Base-by-base conservation (phyloP, 345 rosid species). In the Ailanthus altissimus region DNA sequence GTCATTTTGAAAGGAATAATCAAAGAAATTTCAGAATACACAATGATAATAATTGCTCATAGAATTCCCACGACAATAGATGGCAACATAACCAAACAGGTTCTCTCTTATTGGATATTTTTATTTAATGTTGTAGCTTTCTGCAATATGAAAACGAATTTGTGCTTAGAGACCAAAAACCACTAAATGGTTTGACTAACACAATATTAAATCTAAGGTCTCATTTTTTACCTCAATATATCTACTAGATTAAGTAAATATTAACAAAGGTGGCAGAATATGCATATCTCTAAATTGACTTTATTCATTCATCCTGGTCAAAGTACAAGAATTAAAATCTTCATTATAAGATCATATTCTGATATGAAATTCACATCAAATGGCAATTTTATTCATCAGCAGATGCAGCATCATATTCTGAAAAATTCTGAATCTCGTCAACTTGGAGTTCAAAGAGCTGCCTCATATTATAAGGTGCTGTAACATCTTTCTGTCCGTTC, bases 81-180 rank as follows among this genome's bases (percentile, higher is more conserved):
- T 72, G 90, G 93, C 77, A 92, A 91, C 84, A 91, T 90, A 96
- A 90, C 90, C 89, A 87, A n/a, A n/a, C n/a, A 89, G 96, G 93
- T 91, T 82, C 97, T 93, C 79, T 93, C 96, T 20, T 85, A 80
- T 78, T 65, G 9, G 70, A 65, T n/a, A 58, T 40, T 23, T 8
- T 36, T 20, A 32, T 32, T 8, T 36, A 38, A 7, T 32, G 8
- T 16, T 36, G 67, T 38, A 63, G 36, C 32, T 18, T 36, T 36
- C 58, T 26, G 13, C 72, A n/a, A 18, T 69, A 47, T 15, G 36
- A 32, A 32, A 32, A 5, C 13, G 47, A 16, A 18, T 64, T 7
- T 23, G 16, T 16, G 43, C 47, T 4, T 40, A 8, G 47, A 38
- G 46, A 40, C 10, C 1, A 38, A 64, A n/a, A n/a, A n/a, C n/a